phyloP scores from a whole-genome alignment of 192 early-diverging fungal species.

The Chytriomyces sp. region DNA sequence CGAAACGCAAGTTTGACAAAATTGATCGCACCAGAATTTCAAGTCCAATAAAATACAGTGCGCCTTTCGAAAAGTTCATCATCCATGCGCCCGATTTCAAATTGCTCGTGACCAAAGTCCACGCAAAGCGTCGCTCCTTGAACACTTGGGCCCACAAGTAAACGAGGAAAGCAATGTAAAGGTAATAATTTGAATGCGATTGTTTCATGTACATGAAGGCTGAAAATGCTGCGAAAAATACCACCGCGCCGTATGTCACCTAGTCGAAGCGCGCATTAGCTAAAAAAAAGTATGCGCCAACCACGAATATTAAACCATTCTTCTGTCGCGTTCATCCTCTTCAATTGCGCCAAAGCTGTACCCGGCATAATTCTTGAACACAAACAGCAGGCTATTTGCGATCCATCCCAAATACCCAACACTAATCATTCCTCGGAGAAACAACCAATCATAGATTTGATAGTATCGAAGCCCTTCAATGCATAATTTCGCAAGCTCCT shows the following conservation, averaged over 20 bases:
- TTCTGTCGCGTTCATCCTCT: background rate
- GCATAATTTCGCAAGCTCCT: slow-evolving; percentile 64
- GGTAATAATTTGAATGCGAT: slow-evolving; percentile 85
- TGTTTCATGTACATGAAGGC: slow-evolving; percentile 74
- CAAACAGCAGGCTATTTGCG: slow-evolving; percentile 78
- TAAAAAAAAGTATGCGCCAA: background rate
- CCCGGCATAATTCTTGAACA: slow-evolving; percentile 67
- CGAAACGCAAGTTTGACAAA: background rate
- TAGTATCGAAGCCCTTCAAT: slow-evolving; percentile 88
- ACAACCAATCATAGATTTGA: slow-evolving; percentile 97
- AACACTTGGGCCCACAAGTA: slow-evolving; percentile 74
- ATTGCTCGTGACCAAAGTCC: slow-evolving; percentile 6
- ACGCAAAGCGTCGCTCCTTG: slow-evolving; percentile 26
- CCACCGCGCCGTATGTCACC: slow-evolving; percentile 19
- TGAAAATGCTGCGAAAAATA: slow-evolving; percentile 45
- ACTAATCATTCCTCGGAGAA: slow-evolving; percentile 80
- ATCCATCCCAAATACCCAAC: slow-evolving; percentile 93
- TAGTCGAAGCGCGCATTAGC: background rate
- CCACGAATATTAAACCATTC: background rate
- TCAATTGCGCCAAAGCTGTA: slow-evolving; percentile 31
- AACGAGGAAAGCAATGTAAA: slow-evolving; percentile 82
- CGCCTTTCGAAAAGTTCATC: slow-evolving; percentile 10
- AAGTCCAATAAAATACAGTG: slow-evolving; percentile 67
- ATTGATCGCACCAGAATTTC: slow-evolving; percentile 72
- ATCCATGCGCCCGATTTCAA: slow-evolving; percentile 1